Base-by-base conservation (phyloP, 2,329 filamentous ascomycete genomes). In the Fonsecaea pedrosoi region DNA sequence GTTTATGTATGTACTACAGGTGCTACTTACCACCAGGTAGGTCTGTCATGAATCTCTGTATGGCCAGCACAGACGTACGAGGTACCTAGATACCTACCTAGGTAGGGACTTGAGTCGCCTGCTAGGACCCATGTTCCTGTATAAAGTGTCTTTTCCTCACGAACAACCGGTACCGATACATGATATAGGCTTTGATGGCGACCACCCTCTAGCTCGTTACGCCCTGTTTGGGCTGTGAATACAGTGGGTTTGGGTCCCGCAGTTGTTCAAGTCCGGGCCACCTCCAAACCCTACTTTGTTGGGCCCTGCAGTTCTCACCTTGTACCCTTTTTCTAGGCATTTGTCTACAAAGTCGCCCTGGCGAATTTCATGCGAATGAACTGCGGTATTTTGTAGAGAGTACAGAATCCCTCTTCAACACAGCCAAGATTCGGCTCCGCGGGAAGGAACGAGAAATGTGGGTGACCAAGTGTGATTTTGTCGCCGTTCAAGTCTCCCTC, bases 191-290 rank as follows among this genome's bases (percentile, higher is more conserved):
- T 50, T 50, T 50, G 45, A 18, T 10, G 40, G 40, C 25, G 18
- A 15, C 45, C 18, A 4, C n/a, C 18, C 45, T 32, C 30, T 30
- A 25, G 21, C 10, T 10, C 18, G 10, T 5, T 18, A 50, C 45
- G 45, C 18, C 45, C 45, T 50, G 18, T 13, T 15, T 30, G 45
- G 45, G 18, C 12, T 50, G 45, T 21, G 45, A 50, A 12, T 3
- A 50, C 45, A 25, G 45, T 50, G 45, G 45, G 45, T 50, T 50
- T 30, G 8, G 45, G 45, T 50, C 12, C 45, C 45, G 25, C 45
- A 50, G 18, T 50, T 50, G 8, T 50, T 45, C 40, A 45, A 45
- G 40, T 45, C 40, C 40, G 4, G 6, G 30, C 30, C 30, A 32
- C 30, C 30, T 6, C 30, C 4, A 32, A 32, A 32, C 30, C 30